Conservation (phyloP, 176 grass and related monocot genomes). For the Oryza australiensis region DNA sequence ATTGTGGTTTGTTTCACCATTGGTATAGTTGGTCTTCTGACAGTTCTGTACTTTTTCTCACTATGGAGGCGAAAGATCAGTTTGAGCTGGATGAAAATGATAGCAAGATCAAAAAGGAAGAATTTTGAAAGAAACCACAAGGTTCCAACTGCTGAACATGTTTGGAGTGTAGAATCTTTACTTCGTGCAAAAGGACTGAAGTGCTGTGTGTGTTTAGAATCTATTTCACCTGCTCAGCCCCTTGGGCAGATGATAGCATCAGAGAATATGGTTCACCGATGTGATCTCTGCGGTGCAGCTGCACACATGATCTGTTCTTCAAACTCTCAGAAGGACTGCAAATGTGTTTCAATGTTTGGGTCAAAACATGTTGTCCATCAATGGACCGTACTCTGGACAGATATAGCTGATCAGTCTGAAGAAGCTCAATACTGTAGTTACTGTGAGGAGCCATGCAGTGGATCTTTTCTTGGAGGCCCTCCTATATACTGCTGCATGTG, state of each 20-base stretch:
- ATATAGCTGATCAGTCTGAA: constrained; percentile 59
- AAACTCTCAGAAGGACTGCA: constrained; percentile 76
- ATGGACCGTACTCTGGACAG: constrained; percentile 74
- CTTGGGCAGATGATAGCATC: constrained; percentile 36
- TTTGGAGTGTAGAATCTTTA: constrained; percentile 56
- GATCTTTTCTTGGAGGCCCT: constrained; percentile 56
- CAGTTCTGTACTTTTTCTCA: constrained; percentile 50
- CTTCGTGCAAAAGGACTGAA: constrained; percentile 56
- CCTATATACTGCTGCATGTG: constrained; percentile 84
- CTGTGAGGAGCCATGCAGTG: constrained; percentile 64
- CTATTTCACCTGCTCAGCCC: constrained; percentile 50
- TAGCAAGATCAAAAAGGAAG: constrained; percentile 57
- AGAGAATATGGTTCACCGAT: constrained; percentile 52
- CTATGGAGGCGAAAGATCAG: constrained; percentile 57
- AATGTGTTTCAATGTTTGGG: constrained; percentile 73
- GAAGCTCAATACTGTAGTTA: constrained; percentile 68
- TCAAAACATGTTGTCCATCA: constrained; percentile 62
- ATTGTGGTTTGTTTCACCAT: constrained; percentile 35
- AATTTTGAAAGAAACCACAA: constrained; percentile 50
- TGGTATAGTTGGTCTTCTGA: constrained; percentile 40
- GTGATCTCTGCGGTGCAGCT: constrained; percentile 68
- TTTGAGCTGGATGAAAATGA: constrained; percentile 79
- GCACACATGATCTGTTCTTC: constrained; percentile 70
- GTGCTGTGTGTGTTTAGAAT: constrained; percentile 72
- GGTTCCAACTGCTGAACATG: constrained; percentile 56